These are phyloP conservation scores for Penicillium argentinense DNA, from an alignment of 495 filamentous ascomycete species.

Conservation along the genomic window DNA sequence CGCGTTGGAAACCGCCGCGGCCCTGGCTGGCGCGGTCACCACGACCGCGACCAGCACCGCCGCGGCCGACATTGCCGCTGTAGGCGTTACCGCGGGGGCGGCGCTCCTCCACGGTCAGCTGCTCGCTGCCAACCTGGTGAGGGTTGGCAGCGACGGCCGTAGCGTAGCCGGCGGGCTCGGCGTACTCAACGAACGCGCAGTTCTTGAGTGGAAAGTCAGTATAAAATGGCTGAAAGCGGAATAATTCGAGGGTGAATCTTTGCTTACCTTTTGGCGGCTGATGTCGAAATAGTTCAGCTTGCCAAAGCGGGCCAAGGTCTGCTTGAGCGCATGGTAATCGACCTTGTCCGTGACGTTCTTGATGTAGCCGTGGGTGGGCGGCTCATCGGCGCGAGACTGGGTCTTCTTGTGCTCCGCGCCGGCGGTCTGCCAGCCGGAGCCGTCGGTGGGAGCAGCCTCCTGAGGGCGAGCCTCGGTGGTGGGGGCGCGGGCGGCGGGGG, in stretches of 20 bases:
- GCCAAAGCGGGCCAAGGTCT: conserved; percentile 68
- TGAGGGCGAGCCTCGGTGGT: conserved; percentile 35
- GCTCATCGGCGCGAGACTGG: conserved; percentile 65
- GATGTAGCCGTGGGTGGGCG: conserved; percentile 78
- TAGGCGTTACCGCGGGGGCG: conserved; percentile 70
- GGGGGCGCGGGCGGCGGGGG: conserved; percentile 36
- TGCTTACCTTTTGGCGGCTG: conserved; percentile 79
- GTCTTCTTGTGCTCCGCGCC: conserved; percentile 75
- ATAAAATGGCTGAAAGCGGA: background rate
- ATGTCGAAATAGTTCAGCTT: conserved; percentile 86
- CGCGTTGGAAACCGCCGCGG: conserved; percentile 66
- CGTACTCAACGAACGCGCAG: conserved; percentile 95
- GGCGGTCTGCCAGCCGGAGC: conserved; percentile 76
- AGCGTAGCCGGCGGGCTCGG: conserved; percentile 70
- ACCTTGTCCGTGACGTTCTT: conserved; percentile 92
- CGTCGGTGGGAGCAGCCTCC: conserved; percentile 49
- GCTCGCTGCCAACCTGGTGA: conserved; percentile 76
- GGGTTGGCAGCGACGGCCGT: conserved; percentile 84
- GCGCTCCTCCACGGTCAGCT: conserved; percentile 84
- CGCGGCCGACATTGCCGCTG: conserved; percentile 58
- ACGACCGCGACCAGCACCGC: conserved; percentile 61
- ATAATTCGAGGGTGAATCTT: background rate
- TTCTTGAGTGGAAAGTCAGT: conserved; percentile 55
- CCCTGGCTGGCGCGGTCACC: conserved; percentile 66
- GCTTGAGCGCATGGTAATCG: conserved; percentile 62